Evolutionary conservation across 345 rosid genomes (phyloP).

Genomic region (Populus euphratica): DNA sequence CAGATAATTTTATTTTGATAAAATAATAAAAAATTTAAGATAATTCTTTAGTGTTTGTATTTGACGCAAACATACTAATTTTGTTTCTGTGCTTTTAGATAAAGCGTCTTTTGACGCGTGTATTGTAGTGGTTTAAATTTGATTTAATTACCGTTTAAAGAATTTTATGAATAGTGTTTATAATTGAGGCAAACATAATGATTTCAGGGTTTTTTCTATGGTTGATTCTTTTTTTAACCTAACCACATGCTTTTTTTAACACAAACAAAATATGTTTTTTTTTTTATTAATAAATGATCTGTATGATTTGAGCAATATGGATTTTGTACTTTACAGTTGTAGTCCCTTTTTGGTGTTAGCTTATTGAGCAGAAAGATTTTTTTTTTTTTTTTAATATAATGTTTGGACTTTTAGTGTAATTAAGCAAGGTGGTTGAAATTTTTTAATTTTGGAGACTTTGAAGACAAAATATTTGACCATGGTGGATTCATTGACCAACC

Average conservation of each 20-base stretch:
- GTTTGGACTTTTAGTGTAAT: no score
- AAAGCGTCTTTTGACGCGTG: no score
- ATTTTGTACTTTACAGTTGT: neutral
- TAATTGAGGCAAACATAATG: no score
- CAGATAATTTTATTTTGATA: neutral
- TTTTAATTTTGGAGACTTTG: neutral
- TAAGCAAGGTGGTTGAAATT: neutral
- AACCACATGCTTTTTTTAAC: neutral
- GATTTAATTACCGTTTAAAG: no score
- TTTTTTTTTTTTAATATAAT: no score
- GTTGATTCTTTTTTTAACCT: neutral
- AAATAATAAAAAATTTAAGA: neutral
- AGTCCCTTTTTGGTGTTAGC: neutral
- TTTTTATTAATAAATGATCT: neutral
- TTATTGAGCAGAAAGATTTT: no score
- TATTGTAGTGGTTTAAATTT: no score
- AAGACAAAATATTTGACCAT: neutral
- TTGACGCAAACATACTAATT: neutral
- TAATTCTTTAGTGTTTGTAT: neutral
- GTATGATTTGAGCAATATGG: neutral
- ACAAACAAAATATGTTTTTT: no score
- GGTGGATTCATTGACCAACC: neutral
- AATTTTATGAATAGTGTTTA: no score
- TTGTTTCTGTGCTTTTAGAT: no score
- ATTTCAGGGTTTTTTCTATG: no score